Evolutionary conservation across 1,139 yeast genomes (phyloP).

Genomic region (Saccharomyces uvarum): DNA sequence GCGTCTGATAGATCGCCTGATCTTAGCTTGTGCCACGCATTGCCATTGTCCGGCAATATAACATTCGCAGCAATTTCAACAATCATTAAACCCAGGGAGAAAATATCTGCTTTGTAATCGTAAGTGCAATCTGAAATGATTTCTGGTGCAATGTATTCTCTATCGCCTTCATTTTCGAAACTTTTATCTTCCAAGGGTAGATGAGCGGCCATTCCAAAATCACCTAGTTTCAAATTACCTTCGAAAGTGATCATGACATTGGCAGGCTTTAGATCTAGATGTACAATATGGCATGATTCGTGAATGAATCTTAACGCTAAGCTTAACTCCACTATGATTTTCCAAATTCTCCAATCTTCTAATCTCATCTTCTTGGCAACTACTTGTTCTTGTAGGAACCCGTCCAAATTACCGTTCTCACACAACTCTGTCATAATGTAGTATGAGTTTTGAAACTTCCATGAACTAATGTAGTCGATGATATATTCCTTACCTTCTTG

Average conservation of each 20-base stretch:
- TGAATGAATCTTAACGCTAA: constrained; percentile 80
- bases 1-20: constrained; percentile 96
- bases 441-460: constrained; percentile 64
- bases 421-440: constrained; percentile 94
- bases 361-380: constrained; percentile 43
- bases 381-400: constrained; percentile 75
- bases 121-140: constrained; percentile 74
- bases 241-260: constrained; percentile 90
- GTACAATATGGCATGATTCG: constrained; percentile 60
- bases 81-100: constrained; percentile 84
- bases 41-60: constrained; percentile 89
- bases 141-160: constrained; percentile 97
- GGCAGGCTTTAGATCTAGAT: constrained; percentile 89
- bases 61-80: constrained; percentile 95
- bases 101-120: constrained; percentile 89
- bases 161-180: constrained; percentile 91
- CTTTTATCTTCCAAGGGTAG: constrained; percentile 38
- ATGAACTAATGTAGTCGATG: constrained; percentile 71
- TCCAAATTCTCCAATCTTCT: constrained; percentile 98
- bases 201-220: constrained; percentile 63
- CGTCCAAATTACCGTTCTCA: constrained; percentile 86
- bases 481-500: constrained; percentile 77
- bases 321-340: constrained; percentile 74
- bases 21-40: constrained; percentile 92
- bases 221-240: constrained; percentile 66